Base-by-base conservation (phyloP, 2,329 filamentous ascomycete genomes). In the Davidsoniella australis region DNA sequence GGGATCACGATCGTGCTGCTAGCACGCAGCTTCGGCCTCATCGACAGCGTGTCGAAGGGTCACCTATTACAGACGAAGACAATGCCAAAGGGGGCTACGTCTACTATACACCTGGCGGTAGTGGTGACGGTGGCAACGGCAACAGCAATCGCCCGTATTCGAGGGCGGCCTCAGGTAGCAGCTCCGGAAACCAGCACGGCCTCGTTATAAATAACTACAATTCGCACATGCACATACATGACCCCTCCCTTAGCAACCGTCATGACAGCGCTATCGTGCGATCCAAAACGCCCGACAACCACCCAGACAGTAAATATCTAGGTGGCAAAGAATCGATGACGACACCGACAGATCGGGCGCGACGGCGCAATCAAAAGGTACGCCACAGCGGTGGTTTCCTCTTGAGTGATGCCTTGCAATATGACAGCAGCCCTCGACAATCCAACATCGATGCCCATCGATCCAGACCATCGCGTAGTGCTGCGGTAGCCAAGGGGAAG, bases 381-480 rank as follows among this genome's bases (percentile, higher is more conserved):
- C 65, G 69, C 14, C 63, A 69, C 5, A 67, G 63, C 54, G 69
- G 71, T 43, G 69, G 67, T 6, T 76, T 76, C 56, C 63, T 76
- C 47, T 63, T 76, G 12, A 62, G 67, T 26, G 70, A 72, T 54
- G 58, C 65, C 2, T 57, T 70, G 17, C 58, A 58, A 23, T 12
- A 33, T 12, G 58, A 59, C 17, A 61, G 59, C 20, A 48, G 47
- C 55, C 24, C 55, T 51, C 48, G 51, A 52, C 39, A 59, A 51
- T 46, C 56, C 49, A 43, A 58, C 56, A 41, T 56, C 43, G 39
- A 53, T 48, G 16, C 23, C 46, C 42, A 29, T 44, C 20, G 29
- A 37, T 37, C 39, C 2, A 48, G 16, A 10, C 14, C 23, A 16
- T 48, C 46, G 10, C 26, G 24, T n/a, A 50, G 33, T 17, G 36